These are phyloP conservation scores for Solanum ossicruentum DNA, from an alignment of 257 asterid species.

Conservation along the genomic window DNA sequence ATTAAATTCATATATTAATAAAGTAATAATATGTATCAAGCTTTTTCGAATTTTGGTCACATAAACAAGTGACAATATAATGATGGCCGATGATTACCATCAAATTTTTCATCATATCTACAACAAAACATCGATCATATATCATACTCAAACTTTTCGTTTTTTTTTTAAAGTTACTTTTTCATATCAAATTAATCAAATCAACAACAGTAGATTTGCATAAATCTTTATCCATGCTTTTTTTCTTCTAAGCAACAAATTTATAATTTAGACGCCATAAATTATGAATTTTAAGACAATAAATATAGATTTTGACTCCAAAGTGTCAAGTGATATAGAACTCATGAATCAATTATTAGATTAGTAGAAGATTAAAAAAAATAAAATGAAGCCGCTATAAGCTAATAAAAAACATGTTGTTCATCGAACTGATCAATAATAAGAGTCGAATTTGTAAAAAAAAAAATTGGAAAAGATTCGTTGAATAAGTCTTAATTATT, in stretches of 20 bases:
- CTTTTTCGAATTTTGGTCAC: neutral
- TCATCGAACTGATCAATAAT: neutral
- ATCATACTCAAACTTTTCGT: neutral
- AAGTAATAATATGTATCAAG: neutral
- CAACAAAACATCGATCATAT: neutral
- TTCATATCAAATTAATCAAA: neutral
- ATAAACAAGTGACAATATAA: neutral
- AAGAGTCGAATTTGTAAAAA: neutral
- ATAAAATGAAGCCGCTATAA: neutral
- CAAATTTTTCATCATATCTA: neutral
- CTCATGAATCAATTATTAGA: neutral
- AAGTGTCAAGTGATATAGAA: neutral
- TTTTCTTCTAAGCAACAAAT: neutral
- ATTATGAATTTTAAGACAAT: neutral
- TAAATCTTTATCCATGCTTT: neutral
- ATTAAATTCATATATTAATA: neutral
- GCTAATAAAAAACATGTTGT: neutral
- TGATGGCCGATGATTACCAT: neutral
- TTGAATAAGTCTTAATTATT: neutral
- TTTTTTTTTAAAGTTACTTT: neutral
- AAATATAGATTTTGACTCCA: neutral
- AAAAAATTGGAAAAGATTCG: neutral
- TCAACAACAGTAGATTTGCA: neutral
- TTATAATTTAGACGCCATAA: neutral
- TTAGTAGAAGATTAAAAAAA: neutral